Conservation (phyloP, 2,329 filamentous ascomycete genomes). For the Podosphaera xanthii region DNA sequence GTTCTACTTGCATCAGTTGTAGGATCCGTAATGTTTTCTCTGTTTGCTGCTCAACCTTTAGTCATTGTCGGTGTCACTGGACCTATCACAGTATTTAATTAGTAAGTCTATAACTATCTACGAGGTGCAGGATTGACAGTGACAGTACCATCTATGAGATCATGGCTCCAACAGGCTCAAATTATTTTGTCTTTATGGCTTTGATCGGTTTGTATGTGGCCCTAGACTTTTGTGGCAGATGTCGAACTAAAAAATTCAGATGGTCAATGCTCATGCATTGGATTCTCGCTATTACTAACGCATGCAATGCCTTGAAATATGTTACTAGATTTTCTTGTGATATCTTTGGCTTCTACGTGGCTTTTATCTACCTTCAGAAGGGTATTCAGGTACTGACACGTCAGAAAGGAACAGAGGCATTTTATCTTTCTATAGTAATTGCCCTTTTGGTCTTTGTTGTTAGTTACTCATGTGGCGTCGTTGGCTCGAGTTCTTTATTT, state of each 20-base stretch:
- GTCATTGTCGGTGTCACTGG: constrained; percentile 82
- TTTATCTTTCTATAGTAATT: constrained; percentile 44
- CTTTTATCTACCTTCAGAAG: constrained; percentile 79
- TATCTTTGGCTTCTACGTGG: constrained; percentile 85
- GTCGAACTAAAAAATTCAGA: constrained; percentile 19
- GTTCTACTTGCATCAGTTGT: constrained; percentile 70
- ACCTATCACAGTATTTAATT: constrained; percentile 85
- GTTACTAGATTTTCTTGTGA: constrained; percentile 84
- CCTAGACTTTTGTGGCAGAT: neutral
- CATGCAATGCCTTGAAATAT: constrained; percentile 71
- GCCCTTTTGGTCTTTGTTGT: constrained; percentile 19
- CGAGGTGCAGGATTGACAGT: constrained; percentile 1
- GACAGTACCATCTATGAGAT: constrained; percentile 83
- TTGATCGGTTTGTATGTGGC: constrained; percentile 48
- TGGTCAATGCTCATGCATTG: constrained; percentile 75
- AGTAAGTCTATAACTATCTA: constrained; percentile 23
- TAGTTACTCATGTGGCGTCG: constrained; percentile 48
- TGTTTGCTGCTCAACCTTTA: constrained; percentile 63
- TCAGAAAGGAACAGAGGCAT: constrained; percentile 33
- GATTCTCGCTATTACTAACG: constrained; percentile 62
- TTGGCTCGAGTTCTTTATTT: constrained; percentile 52
- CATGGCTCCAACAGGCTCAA: constrained; percentile 49
- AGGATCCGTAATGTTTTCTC: constrained; percentile 56
- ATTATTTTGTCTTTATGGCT: constrained; percentile 77
- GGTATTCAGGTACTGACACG: constrained; percentile 65